Evolutionary conservation across 208 protist genomes (phyloP).

Genomic region (Leishmania braziliensis): DNA sequence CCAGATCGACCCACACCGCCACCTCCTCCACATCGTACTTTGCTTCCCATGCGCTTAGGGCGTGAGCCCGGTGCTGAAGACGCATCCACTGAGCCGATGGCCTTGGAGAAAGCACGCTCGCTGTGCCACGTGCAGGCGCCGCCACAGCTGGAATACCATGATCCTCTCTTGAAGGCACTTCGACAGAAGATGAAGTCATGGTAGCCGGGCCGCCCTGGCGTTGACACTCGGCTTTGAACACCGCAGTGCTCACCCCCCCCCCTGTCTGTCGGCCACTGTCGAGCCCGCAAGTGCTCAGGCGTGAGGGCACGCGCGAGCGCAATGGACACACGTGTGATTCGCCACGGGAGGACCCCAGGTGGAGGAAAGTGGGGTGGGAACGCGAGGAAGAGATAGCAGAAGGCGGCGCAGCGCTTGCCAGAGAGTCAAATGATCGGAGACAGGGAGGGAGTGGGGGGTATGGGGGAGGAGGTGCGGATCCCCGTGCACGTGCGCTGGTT

Average conservation of each 20-base stretch:
- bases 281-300: background rate
- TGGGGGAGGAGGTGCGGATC: background rate
- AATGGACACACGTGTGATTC: background rate
- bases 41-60: slow-evolving; percentile 10
- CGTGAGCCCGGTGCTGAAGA: slow-evolving; percentile 2
- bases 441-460: too few species aligned
- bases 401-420: background rate
- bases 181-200: background rate
- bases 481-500: background rate
- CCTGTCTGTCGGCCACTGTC: background rate
- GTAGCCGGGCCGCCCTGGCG: background rate
- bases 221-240: background rate
- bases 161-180: background rate
- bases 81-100: background rate
- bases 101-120: background rate
- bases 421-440: background rate
- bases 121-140: background rate
- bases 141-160: background rate
- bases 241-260: background rate
- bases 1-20: slow-evolving; percentile 5
- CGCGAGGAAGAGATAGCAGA: background rate
- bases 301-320: too few species aligned
- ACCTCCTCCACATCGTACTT: slow-evolving; percentile 15
- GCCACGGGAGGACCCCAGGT: background rate
- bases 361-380: background rate